Evolutionary conservation across 331 rosid species (phyloP).

Genomic region (Saraca asoca): DNA sequence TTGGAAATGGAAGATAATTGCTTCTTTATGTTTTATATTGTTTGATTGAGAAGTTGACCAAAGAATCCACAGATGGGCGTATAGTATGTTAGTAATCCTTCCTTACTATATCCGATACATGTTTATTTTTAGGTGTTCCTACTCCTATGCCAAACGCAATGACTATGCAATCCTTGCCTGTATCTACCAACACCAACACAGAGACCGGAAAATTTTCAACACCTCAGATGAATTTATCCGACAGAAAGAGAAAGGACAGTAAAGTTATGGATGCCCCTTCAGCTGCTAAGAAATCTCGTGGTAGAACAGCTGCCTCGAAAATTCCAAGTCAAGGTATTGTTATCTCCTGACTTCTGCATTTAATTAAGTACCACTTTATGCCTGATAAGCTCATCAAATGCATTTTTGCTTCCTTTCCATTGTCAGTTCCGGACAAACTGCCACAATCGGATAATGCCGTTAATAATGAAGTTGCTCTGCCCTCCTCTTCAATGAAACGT

Average conservation of each 20-base stretch:
- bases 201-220: constrained; percentile 43
- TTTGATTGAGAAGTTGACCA: background rate
- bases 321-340: constrained; percentile 45
- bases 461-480: constrained; percentile 40
- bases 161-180: constrained; percentile 41
- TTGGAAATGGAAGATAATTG: background rate
- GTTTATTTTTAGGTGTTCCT: constrained; percentile 40
- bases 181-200: constrained; percentile 41
- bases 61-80: background rate
- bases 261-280: constrained; percentile 37
- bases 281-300: constrained; percentile 55
- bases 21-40: constrained; percentile 7
- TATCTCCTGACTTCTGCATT: constrained; percentile 18
- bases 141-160: constrained; percentile 32
- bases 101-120: background rate
- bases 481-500: constrained; percentile 40
- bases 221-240: constrained; percentile 36
- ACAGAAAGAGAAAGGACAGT: constrained; percentile 56
- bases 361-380: constrained; percentile 11
- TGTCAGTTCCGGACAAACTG: constrained; percentile 40
- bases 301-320: constrained; percentile 39
- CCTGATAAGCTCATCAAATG: background rate
- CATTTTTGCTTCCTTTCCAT: background rate
- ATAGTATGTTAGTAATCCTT: background rate
- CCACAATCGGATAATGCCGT: constrained; percentile 36